These are phyloP conservation scores for Caryopteris hybrid DNA, from an alignment of 305 asterid species.

Conservation along the genomic window DNA sequence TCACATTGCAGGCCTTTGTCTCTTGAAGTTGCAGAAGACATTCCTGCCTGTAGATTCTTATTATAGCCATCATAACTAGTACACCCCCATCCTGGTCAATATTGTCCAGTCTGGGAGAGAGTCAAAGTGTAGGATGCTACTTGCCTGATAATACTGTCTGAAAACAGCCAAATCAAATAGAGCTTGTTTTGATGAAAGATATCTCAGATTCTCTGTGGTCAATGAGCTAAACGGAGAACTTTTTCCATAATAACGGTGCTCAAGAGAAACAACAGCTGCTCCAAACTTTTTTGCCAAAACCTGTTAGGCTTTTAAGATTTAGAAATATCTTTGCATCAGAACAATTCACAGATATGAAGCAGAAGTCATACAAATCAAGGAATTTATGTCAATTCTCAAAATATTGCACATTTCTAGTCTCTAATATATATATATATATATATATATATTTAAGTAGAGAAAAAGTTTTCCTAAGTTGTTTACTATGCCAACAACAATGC, in stretches of 20 bases:
- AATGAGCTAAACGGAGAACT: slow-evolving; percentile 74
- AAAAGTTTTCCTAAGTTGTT: no score
- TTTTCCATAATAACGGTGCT: slow-evolving; percentile 96
- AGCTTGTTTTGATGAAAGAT: slow-evolving; percentile 95
- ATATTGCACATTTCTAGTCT: slow-evolving; percentile 1
- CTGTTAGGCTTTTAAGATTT: slow-evolving; percentile 36
- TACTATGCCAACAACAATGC: neutral
- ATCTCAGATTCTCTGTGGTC: slow-evolving; percentile 70
- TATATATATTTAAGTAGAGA: neutral
- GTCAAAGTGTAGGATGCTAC: neutral
- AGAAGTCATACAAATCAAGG: neutral
- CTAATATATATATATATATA: neutral
- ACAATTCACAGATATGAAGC: slow-evolving; percentile 3
- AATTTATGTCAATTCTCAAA: neutral
- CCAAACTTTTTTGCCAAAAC: slow-evolving; percentile 90
- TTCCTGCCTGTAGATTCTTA: neutral
- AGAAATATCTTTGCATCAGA: slow-evolving; percentile 20
- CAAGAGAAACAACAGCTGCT: slow-evolving; percentile 84
- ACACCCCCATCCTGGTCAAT: neutral
- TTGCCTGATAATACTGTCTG: slow-evolving; percentile 90
- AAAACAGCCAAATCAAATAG: slow-evolving; percentile 91
- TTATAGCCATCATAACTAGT: neutral
- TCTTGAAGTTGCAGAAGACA: no score
- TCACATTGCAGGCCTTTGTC: neutral
- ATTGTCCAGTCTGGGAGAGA: neutral